Evolutionary conservation across 805 yeast species (phyloP), one percentile per base, ranked within the genome.

Genomic region (Metschnikowia noctiluminum): DNA sequence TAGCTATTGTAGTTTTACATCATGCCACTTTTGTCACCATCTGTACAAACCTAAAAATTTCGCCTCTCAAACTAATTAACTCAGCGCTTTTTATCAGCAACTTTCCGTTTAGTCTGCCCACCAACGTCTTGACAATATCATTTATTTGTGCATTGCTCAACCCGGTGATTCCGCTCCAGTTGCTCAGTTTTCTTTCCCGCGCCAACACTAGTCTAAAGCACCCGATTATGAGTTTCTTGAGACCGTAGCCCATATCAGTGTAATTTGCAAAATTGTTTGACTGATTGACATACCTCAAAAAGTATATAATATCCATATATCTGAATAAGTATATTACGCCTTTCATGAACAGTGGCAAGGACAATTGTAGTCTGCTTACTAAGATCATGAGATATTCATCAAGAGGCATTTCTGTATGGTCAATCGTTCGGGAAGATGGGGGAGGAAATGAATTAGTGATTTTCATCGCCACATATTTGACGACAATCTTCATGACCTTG

Each of bases 241-340:
- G 61, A 26, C 68, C 69, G 56, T 68, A 72, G 32, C 70, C 76
- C 78, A 73, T 73, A 31, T 69, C 74, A 40, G 64, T 71, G 56
- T 68, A 70, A 54, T 68, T 70, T 31, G 73, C 76, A 50, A 64
- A 70, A 51, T 73, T 73, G 52, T 73, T 73, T 28, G 75, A 67
- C 55, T 73, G 78, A 51, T 73, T 73, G 48, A 73, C 65, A 53
- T 73, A 73, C 46, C 78, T 59, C 50, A 73, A 66, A 47, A 73
- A 64, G 57, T 73, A 73, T 43, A 73, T 68, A 39, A 73, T 70
- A 54, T 73, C 77, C 77, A 73, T 73, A 55, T 73, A 73, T 45
- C 78, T 62, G 61, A 73, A 73, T 40, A 73, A 61, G 53, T 73
- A 73, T 28, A 73, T 69, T 36, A 68, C 61, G 5, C 76, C 72